A percentile compares a stretch with the other conserved stretches of the same genome.
These are phyloP conservation scores for Polyporus tsugae DNA, from an alignment of 1,284 basidiomycete genomes.

Conservation along the genomic window DNA sequence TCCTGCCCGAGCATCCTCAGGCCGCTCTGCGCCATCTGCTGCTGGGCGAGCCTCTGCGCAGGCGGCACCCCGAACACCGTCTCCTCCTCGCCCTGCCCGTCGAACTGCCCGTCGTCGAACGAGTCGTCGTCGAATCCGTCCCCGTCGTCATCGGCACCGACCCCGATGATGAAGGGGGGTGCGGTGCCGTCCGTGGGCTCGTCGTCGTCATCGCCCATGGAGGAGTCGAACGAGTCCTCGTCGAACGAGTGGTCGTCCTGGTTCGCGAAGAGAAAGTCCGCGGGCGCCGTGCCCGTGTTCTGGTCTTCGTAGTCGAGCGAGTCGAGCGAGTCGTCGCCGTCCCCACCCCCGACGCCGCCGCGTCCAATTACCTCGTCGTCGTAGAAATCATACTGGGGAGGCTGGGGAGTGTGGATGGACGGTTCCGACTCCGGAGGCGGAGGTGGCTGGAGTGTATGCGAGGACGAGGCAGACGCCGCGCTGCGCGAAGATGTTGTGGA, in stretches of 20 bases:
- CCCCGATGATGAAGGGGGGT: constrained; percentile 56
- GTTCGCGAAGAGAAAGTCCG: constrained; percentile 43
- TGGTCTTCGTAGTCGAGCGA: constrained; percentile 59
- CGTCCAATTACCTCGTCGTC: constrained; percentile 40
- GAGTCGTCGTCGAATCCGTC: constrained; percentile 55
- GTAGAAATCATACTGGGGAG: constrained; percentile 37
- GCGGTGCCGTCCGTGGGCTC: constrained; percentile 39
- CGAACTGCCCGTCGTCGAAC: constrained; percentile 45
- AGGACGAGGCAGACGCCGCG: constrained; percentile 19
- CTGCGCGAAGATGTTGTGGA: constrained; percentile 26
- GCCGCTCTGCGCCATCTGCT: constrained; percentile 28
- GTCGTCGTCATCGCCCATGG: constrained; percentile 35
- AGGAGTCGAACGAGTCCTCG: constrained; percentile 37
- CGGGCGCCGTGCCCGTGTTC: constrained; percentile 38
- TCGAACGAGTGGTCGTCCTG: constrained; percentile 38
- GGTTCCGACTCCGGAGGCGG: constrained; percentile 16
- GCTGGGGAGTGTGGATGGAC: constrained; percentile 37
- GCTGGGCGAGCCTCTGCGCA: constrained; percentile 48
- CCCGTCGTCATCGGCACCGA: constrained; percentile 37
- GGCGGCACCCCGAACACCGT: constrained; percentile 75
- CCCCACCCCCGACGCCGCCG: constrained; percentile 27
- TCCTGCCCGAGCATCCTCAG: constrained; percentile 67
- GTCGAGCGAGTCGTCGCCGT: constrained; percentile 60
- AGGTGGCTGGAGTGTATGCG: constrained; percentile 21
- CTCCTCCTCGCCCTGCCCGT: constrained; percentile 56